Evolutionary conservation across 176 grass and related monocot species (phyloP).

Genomic region (Oryza meyeriana): DNA sequence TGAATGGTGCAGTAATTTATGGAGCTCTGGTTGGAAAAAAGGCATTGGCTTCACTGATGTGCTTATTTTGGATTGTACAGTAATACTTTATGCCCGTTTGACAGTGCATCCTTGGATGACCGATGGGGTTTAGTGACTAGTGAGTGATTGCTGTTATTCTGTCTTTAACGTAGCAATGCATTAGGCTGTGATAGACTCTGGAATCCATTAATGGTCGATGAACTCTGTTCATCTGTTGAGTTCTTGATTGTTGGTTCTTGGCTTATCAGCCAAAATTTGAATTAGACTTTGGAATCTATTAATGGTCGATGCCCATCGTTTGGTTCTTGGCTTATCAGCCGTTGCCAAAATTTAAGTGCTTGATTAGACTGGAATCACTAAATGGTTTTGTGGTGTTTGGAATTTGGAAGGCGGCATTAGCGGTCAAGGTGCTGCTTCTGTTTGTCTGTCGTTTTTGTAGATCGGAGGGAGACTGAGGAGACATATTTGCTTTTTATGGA

Average conservation of each 20-base stretch:
- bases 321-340: rapidly evolving
- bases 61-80: not conserved
- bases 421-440: not conserved
- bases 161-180: not conserved
- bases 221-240: too few species aligned
- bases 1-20: conserved; percentile 19
- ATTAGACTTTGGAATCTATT: too few species aligned
- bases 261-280: too few species aligned
- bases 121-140: not conserved
- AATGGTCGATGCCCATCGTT: too few species aligned
- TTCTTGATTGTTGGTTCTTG: too few species aligned
- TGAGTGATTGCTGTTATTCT: not conserved
- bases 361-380: too few species aligned
- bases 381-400: too few species aligned
- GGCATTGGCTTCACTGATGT: not conserved
- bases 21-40: not conserved
- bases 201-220: too few species aligned
- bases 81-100: not conserved
- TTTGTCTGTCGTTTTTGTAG: not conserved
- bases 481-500: not conserved
- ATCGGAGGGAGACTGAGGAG: not conserved
- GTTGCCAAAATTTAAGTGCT: too few species aligned
- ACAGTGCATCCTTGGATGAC: not conserved
- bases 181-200: not conserved
- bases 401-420: too few species aligned